Base-by-base conservation (phyloP, 2,329 filamentous ascomycete species). In the Sporothrix pseudoabietina region DNA sequence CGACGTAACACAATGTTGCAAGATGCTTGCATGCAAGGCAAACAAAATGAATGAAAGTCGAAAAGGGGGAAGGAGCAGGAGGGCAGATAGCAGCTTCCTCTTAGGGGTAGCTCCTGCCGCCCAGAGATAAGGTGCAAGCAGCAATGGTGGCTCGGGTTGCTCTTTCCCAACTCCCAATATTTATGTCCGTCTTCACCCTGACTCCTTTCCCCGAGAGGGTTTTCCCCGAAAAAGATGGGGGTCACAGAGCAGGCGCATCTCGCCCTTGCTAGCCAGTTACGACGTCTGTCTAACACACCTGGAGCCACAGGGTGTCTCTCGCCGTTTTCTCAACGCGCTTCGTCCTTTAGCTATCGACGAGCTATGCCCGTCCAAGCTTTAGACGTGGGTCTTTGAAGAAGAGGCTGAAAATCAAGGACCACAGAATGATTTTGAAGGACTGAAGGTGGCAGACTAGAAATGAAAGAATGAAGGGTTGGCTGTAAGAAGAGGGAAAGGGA, bases 11-110 rank as follows among this genome's bases (percentile, higher is more conserved):
- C 14, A 35, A 65, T 44, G n/a, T 3, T 65, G 39, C 35, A 41
- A 41, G n/a, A 26, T 26, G 39, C 9, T 22, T 1, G 19, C 19
- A 61, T 30, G 19, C 9, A 22, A n/a, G 19, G 16, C n/a, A 9
- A 65, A 9, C n/a, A 41, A 39, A 26, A 59, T 30, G 30, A 66
- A 47, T 66, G 8, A 39, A 30, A 47, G 5, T 49, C 2, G 1
- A 66, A 66, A 47, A 10, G 39, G 61, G 61, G 59, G 63, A 30
- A 70, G 52, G 52, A 54, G n/a, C 49, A 39, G 49, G 26, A 10
- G 19, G 49, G 49, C 32, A 41, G 30, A 55, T n/a, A 69, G 68
- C 69, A 71, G 54, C 69, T 71, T 71, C 54, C 54, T 61, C 69
- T 61, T 71, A 61, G 35, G 54, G 54, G 14, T 59, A 59, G 54